phyloP scores from a whole-genome alignment of 2,329 filamentous ascomycete species.

The Spiromastix sp. region DNA sequence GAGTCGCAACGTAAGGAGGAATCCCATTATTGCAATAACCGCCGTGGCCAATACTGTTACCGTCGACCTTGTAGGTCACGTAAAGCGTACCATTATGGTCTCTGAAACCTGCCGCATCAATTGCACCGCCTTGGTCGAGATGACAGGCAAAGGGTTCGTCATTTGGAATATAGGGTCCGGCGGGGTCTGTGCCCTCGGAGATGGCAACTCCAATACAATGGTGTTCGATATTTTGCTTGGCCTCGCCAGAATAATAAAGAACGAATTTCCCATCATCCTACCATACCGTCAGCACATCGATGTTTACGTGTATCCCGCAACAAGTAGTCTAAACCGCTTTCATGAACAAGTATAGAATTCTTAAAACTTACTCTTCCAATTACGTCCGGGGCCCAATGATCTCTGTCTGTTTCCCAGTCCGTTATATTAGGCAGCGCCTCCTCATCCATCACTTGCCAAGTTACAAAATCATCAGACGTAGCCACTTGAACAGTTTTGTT shows the following conservation, averaged over 20 bases:
- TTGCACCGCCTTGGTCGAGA: conserved; percentile 46
- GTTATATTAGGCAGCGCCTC: conserved; percentile 46
- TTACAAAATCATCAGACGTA: conserved; percentile 36
- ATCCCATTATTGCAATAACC: conserved; percentile 38
- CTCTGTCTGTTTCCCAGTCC: conserved; percentile 43
- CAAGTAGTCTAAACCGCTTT: not conserved
- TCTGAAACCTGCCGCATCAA: conserved; percentile 51
- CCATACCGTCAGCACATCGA: too few relatives aligned
- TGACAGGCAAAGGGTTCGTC: conserved; percentile 44
- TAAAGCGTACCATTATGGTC: conserved; percentile 47
- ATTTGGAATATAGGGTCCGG: conserved; percentile 44
- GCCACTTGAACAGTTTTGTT: conserved; percentile 47
- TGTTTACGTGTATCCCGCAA: not conserved
- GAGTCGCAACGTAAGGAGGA: conserved; percentile 25
- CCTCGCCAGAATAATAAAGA: conserved; percentile 49
- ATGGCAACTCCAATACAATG: conserved; percentile 53
- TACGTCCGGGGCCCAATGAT: conserved; percentile 56
- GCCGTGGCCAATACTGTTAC: conserved; percentile 44
- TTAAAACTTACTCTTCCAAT: conserved; percentile 30
- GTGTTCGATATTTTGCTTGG: conserved; percentile 25
- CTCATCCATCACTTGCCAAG: conserved; percentile 39
- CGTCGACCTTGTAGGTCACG: conserved; percentile 57
- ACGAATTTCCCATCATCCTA: conserved; percentile 43
- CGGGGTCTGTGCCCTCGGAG: conserved; percentile 29
- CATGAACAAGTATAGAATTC: not conserved